phyloP scores from a whole-genome alignment of 768 basidiomycete species.

The Piloderma croceum region DNA sequence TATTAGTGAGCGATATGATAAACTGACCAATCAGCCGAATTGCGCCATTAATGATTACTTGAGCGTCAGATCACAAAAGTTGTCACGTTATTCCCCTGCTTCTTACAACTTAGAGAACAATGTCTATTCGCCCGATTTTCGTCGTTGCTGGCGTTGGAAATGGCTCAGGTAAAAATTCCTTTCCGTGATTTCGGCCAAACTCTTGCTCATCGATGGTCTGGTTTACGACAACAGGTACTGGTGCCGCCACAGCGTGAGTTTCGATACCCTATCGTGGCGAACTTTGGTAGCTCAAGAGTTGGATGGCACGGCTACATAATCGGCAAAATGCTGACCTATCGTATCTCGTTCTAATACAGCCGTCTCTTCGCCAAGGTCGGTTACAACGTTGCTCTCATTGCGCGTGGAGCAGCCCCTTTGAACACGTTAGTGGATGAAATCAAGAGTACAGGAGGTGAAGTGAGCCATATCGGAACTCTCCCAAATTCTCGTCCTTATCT shows the following conservation, averaged over 20 bases:
- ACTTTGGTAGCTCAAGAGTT: neutral
- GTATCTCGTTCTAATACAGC: conserved; percentile 25
- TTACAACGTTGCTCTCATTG: conserved; percentile 62
- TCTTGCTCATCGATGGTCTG: conserved; percentile 29
- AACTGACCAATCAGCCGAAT: too few relatives aligned
- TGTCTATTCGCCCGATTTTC: conserved; percentile 40
- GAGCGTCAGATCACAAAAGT: too few relatives aligned
- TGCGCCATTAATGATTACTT: too few relatives aligned
- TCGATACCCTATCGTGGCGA: conserved; percentile 2
- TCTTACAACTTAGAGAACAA: too few relatives aligned
- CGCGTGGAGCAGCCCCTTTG: conserved; percentile 50
- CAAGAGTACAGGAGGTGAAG: conserved; percentile 53
- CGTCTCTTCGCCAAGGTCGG: conserved; percentile 57
- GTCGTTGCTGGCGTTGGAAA: conserved; percentile 54
- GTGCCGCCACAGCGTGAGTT: conserved; percentile 52
- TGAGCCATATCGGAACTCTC: conserved; percentile 23
- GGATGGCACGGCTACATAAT: too few relatives aligned
- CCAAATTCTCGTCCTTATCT: neutral
- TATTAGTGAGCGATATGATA: too few relatives aligned
- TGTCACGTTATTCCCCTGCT: too few relatives aligned
- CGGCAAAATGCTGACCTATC: neutral
- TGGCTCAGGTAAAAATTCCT: conserved; percentile 31
- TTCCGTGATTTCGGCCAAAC: neutral
- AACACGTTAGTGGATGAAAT: conserved; percentile 50
- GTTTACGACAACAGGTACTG: conserved; percentile 48